A percentile compares a stretch with the other conserved stretches of the same genome.
phyloP scores from a whole-genome alignment of 352 stramenopile genomes.

The Aphanomyces astaci region DNA sequence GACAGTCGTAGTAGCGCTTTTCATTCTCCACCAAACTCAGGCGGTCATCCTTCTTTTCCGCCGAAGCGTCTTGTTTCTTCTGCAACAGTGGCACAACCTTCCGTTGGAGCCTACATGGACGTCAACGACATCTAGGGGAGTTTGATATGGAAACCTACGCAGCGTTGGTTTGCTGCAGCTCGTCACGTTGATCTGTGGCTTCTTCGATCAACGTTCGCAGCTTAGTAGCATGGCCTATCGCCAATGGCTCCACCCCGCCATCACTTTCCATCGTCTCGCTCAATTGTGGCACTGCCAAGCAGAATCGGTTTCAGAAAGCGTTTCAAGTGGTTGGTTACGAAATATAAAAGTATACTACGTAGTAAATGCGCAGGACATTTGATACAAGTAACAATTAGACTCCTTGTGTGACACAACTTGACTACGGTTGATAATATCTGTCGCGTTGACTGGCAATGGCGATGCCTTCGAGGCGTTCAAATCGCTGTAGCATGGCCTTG shows the following conservation, averaged over 20 bases:
- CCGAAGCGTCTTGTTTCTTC: conserved; percentile 43
- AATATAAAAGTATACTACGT: too few relatives aligned
- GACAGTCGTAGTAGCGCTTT: conserved; percentile 80
- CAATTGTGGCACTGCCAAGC: too few relatives aligned
- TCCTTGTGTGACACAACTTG: too few relatives aligned
- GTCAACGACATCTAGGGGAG: background rate
- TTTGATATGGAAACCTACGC: conserved; percentile 29
- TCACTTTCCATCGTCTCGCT: background rate
- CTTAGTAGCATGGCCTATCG: background rate
- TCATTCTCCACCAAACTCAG: conserved; percentile 61
- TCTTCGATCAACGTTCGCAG: conserved; percentile 48
- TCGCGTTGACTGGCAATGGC: conserved; percentile 27
- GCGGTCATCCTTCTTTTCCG: conserved; percentile 42
- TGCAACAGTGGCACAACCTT: conserved; percentile 60
- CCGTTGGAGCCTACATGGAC: conserved; percentile 47
- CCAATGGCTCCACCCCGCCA: background rate
- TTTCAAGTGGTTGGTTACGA: too few relatives aligned
- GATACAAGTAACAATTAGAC: too few relatives aligned
- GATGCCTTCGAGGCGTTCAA: conserved; percentile 35
- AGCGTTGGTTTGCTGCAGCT: conserved; percentile 66
- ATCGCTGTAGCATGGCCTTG: conserved; percentile 31
- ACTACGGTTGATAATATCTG: background rate
- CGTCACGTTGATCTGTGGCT: conserved; percentile 43
- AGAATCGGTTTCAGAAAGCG: too few relatives aligned
- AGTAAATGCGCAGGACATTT: too few relatives aligned